Conservation (phyloP, 306 rosid genomes). For the Dalbergia cultrata region DNA sequence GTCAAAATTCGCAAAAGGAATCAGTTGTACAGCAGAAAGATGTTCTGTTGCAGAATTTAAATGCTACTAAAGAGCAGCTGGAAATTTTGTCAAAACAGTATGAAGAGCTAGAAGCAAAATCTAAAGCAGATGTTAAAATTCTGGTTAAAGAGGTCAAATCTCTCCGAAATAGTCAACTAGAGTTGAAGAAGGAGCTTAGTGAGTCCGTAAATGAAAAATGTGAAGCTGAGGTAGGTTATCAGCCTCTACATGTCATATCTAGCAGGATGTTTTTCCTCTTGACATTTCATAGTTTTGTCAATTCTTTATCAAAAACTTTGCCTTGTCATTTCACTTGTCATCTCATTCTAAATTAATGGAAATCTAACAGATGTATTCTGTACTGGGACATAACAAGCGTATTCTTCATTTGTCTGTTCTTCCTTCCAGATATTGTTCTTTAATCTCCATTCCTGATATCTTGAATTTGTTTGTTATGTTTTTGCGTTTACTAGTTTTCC, state of each 20-base stretch:
- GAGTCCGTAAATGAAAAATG: slow-evolving; percentile 61
- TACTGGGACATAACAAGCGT: background rate
- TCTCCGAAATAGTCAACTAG: slow-evolving; percentile 76
- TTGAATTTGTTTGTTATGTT: slow-evolving; percentile 29
- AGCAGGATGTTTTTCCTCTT: slow-evolving; percentile 13
- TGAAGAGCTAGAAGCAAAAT: slow-evolving; percentile 87
- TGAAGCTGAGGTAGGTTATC: slow-evolving; percentile 62
- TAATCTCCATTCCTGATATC: slow-evolving; percentile 18
- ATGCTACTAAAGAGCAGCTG: slow-evolving; percentile 74
- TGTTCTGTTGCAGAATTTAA: slow-evolving; percentile 59
- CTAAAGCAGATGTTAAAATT: slow-evolving; percentile 89
- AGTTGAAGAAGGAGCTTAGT: slow-evolving; percentile 75
- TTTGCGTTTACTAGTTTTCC: background rate
- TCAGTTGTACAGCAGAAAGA: slow-evolving; percentile 59
- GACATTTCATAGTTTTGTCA: slow-evolving; percentile 8
- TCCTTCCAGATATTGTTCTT: slow-evolving; percentile 13
- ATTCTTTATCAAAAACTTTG: background rate
- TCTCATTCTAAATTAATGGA: background rate
- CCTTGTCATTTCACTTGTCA: slow-evolving; percentile 18
- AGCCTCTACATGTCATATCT: slow-evolving; percentile 29
- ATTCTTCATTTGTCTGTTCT: slow-evolving; percentile 5
- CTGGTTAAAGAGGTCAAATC: slow-evolving; percentile 96
- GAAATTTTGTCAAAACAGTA: slow-evolving; percentile 71
- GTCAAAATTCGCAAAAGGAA: slow-evolving; percentile 52
- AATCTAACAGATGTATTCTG: background rate